Evolutionary conservation across 352 stramenopile species (phyloP).

Genomic region (Pseudoperonospora humuli): DNA sequence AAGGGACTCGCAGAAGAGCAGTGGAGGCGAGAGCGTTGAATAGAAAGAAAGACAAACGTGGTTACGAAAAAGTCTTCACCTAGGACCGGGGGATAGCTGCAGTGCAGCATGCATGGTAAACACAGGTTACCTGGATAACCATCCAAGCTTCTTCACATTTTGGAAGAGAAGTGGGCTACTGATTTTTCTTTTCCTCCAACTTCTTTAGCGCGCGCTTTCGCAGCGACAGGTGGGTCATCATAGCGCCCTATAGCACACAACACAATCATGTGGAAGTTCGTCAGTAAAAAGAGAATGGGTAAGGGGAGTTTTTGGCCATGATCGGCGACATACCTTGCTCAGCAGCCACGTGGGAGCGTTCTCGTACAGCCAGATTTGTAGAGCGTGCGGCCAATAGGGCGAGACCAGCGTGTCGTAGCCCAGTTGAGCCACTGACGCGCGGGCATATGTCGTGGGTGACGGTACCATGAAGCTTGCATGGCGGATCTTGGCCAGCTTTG

Average conservation of each 20-base stretch:
- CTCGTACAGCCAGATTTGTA: conserved; percentile 94
- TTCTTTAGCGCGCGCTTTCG: conserved; percentile 86
- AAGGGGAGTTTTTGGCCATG: background rate
- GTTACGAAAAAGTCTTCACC: too few species aligned
- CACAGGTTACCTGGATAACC: too few species aligned
- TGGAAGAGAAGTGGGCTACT: conserved; percentile 24
- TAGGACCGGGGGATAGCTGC: too few species aligned
- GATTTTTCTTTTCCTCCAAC: conserved; percentile 75
- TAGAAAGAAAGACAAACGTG: too few species aligned
- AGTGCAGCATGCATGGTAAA: too few species aligned
- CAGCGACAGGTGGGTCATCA: conserved; percentile 71
- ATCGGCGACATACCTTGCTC: conserved; percentile 54
- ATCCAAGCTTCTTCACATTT: background rate
- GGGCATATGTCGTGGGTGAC: conserved; percentile 86
- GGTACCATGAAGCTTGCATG: conserved; percentile 91
- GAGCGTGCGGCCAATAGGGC: conserved; percentile 93
- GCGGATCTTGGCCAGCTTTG: conserved; percentile 98
- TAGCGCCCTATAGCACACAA: conserved; percentile 37
- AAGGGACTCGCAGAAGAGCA: too few species aligned
- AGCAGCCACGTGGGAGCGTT: conserved; percentile 81
- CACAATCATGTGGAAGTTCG: conserved; percentile 5
- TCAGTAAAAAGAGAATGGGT: conserved; percentile 5
- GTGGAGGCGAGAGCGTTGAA: too few species aligned
- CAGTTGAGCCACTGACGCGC: conserved; percentile 87
- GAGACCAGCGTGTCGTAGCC: conserved; percentile 89